A percentile compares a stretch with the other conserved stretches of the same genome.
Evolutionary conservation across 257 asterid genomes (phyloP).

Genomic region (Salvia hispanica): DNA sequence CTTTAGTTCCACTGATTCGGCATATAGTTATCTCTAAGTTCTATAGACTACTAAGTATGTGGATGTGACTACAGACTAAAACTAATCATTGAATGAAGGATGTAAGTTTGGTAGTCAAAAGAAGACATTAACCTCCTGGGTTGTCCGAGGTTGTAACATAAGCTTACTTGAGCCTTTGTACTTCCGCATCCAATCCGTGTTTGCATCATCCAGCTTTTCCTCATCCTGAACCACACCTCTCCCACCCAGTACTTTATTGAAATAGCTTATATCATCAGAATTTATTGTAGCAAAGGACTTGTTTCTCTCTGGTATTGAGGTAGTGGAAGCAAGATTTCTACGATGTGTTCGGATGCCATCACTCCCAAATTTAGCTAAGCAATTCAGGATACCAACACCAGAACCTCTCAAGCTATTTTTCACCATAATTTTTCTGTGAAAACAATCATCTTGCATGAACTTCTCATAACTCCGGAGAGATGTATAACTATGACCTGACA

Average conservation of each 20-base stretch:
- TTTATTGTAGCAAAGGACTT: conserved; percentile 59
- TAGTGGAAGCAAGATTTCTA: conserved; percentile 55
- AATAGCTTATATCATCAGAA: conserved; percentile 70
- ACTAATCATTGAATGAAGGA: conserved; percentile 8
- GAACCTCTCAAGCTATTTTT: conserved; percentile 29
- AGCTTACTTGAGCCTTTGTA: conserved; percentile 88
- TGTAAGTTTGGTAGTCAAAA: conserved; percentile 23
- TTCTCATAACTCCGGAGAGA: conserved; percentile 25
- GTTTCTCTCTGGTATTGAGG: conserved; percentile 51
- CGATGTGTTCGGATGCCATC: conserved; percentile 34
- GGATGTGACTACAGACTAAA: neutral
- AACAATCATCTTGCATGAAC: conserved; percentile 32
- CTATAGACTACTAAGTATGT: neutral
- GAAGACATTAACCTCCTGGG: conserved; percentile 61
- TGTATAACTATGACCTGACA: conserved; percentile 40
- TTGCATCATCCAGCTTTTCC: conserved; percentile 74
- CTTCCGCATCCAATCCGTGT: conserved; percentile 92
- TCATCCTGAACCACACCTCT: conserved; percentile 82
- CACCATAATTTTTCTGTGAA: conserved; percentile 28
- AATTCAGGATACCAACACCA: conserved; percentile 29
- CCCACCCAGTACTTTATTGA: conserved; percentile 76
- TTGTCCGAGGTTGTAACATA: conserved; percentile 74
- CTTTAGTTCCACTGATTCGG: neutral
- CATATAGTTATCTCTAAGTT: neutral
- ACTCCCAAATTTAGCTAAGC: conserved; percentile 34